Evolutionary conservation across 768 basidiomycete genomes (phyloP), one percentile per base, ranked within the genome.

Genomic region (Boletus reticulatus): DNA sequence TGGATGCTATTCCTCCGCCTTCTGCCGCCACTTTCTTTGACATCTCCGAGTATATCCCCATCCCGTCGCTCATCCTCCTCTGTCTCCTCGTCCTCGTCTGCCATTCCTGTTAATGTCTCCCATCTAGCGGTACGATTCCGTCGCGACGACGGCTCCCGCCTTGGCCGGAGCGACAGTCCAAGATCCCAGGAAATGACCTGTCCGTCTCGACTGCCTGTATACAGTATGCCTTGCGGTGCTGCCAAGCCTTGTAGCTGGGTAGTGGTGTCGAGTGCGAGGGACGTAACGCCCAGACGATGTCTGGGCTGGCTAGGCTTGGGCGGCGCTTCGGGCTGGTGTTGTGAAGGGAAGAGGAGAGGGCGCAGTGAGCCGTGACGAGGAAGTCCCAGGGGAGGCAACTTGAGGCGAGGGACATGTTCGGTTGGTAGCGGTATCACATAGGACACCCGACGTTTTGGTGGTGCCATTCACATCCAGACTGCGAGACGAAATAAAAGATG

Each of bases 161-260:
- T 68, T 37, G 64, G 63, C 50, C 71, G 73, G 80, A 87, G 84
- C 10, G 82, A 74, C 11, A 93, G 75, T 5, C 80, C 83, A 24
- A 95, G 77, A 66, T 97, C 94, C 91, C 93, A 95, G 10, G 88
- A 84, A 38, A 94, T 85, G 44, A 96, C 78, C 42, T 93, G 76
- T 0, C 94, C 94, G 73, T 97, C 94, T 54, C 94, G 77, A 22
- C 92, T 94, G 27, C 88, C 94, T 3, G 92, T 85, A 68, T 97
- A 97, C 3, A 97, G 73, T 41, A 97, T 94, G 6, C 94, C 94
- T 60, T 91, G 85, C 0, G 94, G 94, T 5, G 78, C 65, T 6
- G 70, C 55, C n/a, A 76, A 77, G 6, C 87, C 87, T n/a, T 79
- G 67, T 8, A 97, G 79, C 45, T 81, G 80, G 3, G 94, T 96